Conservation (phyloP, 2,329 filamentous ascomycete species). For the Penicillium sp. region DNA sequence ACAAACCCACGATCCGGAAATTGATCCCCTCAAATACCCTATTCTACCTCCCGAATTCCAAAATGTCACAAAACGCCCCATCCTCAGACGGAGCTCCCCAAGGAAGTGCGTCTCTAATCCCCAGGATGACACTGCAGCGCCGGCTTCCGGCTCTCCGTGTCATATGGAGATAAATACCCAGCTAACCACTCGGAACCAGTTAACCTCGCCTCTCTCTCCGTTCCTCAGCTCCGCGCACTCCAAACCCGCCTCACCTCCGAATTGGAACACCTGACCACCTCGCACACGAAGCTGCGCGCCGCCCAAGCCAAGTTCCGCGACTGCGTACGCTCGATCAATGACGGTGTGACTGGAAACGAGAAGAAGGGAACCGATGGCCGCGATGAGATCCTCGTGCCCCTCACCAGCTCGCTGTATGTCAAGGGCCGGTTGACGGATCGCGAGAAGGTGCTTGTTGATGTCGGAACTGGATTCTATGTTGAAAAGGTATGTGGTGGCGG, state of each 20-base stretch:
- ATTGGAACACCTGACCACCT: conserved; percentile 87
- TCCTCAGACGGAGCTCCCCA: conserved; percentile 33
- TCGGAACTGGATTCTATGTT: conserved; percentile 91
- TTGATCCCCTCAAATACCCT: not conserved
- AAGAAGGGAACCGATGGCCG: conserved; percentile 36
- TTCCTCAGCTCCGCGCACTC: conserved; percentile 82
- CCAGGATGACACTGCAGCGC: not conserved
- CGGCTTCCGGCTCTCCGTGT: not conserved
- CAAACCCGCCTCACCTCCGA: conserved; percentile 97
- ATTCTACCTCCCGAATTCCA: not conserved
- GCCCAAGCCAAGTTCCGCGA: conserved; percentile 92
- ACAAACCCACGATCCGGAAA: not conserved
- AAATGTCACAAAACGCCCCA: conserved; percentile 32
- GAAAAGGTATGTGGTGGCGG: conserved; percentile 66
- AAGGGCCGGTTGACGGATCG: conserved; percentile 74
- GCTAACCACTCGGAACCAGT: conserved; percentile 38
- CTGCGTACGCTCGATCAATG: conserved; percentile 74
- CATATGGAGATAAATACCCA: not conserved
- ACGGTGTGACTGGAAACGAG: conserved; percentile 50
- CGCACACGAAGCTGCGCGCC: conserved; percentile 83
- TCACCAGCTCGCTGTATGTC: conserved; percentile 94
- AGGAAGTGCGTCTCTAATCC: conserved; percentile 26
- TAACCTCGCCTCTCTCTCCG: conserved; percentile 73
- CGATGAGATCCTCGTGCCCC: conserved; percentile 73
- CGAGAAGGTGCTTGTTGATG: conserved; percentile 80